phyloP scores from a whole-genome alignment of 2,329 filamentous ascomycete genomes.

The Sclerotinia subarctica region DNA sequence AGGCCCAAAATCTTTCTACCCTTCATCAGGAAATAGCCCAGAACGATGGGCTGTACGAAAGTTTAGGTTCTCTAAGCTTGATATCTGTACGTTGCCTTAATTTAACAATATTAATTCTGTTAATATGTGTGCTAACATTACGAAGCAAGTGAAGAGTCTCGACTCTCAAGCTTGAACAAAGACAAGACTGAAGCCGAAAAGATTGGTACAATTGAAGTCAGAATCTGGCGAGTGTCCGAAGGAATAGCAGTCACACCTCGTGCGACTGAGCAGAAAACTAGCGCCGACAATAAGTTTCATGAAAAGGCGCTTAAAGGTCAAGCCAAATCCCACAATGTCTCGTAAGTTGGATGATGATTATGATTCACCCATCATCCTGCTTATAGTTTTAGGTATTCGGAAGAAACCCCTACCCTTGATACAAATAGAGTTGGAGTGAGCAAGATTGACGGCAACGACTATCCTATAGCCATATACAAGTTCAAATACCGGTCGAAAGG shows the following conservation, averaged over 20 bases:
- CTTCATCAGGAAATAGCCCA: background rate
- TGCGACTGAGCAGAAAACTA: no score
- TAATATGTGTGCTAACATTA: background rate
- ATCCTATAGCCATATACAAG: conserved; percentile 15
- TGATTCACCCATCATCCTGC: background rate
- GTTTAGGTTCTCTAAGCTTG: conserved; percentile 3
- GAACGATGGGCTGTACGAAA: background rate
- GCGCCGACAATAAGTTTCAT: background rate
- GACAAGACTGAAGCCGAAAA: conserved; percentile 4
- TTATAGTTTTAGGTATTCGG: background rate
- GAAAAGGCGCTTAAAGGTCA: conserved; percentile 18
- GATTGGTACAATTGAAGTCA: conserved; percentile 10
- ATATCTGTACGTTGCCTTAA: background rate
- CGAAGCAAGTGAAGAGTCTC: background rate
- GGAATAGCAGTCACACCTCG: background rate
- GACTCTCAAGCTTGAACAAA: background rate
- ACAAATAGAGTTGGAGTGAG: accelerated
- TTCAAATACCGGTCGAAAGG: conserved; percentile 16
- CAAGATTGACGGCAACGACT: background rate
- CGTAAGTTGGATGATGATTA: conserved; percentile 4
- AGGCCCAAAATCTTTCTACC: background rate
- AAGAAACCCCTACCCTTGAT: background rate
- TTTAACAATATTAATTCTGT: no score
- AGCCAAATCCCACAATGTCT: conserved; percentile 10
- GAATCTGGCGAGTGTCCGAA: background rate